Evolutionary conservation across 148 eudicot species (phyloP).

Genomic region (Rhododendron henanense): DNA sequence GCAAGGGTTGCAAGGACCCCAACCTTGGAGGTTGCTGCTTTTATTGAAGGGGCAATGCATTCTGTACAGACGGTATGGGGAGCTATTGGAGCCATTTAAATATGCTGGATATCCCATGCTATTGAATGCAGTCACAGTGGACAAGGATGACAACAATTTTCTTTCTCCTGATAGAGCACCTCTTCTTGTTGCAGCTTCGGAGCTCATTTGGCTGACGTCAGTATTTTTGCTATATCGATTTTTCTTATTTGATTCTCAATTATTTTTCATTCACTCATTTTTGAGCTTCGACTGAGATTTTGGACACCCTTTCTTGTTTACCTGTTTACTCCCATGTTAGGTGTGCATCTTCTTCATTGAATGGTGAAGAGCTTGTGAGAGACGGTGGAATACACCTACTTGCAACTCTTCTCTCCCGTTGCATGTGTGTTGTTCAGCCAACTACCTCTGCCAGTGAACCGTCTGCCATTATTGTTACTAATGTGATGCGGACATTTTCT

Average conservation of each 20-base stretch:
- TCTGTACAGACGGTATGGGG: conserved; percentile 83
- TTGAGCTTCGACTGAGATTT: neutral
- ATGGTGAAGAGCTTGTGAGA: conserved; percentile 99
- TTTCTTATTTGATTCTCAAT: neutral
- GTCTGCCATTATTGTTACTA: conserved; percentile 78
- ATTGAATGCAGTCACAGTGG: conserved; percentile 90
- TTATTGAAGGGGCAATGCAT: conserved; percentile 94
- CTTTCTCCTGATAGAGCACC: conserved; percentile 88
- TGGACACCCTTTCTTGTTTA: conserved; percentile 11
- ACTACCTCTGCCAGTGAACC: conserved; percentile 85
- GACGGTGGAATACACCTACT: conserved; percentile 95
- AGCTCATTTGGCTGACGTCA: conserved; percentile 96
- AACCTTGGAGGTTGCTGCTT: conserved; percentile 90
- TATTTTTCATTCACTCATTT: neutral
- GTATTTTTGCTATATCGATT: conserved; percentile 16
- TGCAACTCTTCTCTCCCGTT: conserved; percentile 84
- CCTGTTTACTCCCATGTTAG: conserved; percentile 28
- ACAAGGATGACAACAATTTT: conserved; percentile 85
- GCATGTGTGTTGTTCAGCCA: conserved; percentile 96
- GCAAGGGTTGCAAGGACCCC: conserved; percentile 99
- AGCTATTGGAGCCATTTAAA: conserved; percentile 89
- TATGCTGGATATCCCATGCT: conserved; percentile 99
- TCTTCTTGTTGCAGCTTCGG: conserved; percentile 91
- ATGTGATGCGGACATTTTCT: conserved; percentile 80
- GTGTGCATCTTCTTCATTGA: conserved; percentile 90